Evolutionary conservation across 495 filamentous ascomycete species (phyloP).

Genomic region (Extremus antarcticus): DNA sequence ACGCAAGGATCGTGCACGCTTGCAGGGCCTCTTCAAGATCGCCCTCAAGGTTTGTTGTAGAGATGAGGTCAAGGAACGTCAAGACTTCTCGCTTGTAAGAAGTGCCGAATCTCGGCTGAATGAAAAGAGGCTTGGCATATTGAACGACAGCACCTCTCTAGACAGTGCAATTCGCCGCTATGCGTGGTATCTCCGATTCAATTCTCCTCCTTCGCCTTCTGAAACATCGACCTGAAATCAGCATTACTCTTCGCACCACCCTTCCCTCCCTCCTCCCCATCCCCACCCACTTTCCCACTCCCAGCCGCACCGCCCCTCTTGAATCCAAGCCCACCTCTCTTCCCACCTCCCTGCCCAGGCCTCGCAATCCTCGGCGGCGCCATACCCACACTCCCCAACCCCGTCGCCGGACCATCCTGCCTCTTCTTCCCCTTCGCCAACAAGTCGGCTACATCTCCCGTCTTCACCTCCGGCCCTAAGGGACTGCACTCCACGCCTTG

Average conservation of each 20-base stretch:
- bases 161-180: too few relatives aligned
- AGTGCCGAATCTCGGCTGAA: too few relatives aligned
- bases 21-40: too few relatives aligned
- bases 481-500: constrained; percentile 63
- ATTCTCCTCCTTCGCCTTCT: constrained; percentile 22
- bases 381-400: constrained; percentile 1
- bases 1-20: too few relatives aligned
- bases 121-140: too few relatives aligned
- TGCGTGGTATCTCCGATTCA: too few relatives aligned
- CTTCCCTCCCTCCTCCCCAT: constrained; percentile 36
- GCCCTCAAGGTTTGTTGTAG: too few relatives aligned
- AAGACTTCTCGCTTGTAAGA: too few relatives aligned
- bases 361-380: constrained; percentile 21
- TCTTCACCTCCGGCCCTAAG: constrained; percentile 49
- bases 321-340: constrained; percentile 29
- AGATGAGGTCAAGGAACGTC: too few relatives aligned
- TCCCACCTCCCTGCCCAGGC: constrained; percentile 40
- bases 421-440: constrained; percentile 44
- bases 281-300: background rate
- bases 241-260: constrained; percentile 68
- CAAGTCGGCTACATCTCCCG: constrained; percentile 63
- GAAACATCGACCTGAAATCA: constrained; percentile 75
- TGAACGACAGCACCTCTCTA: too few relatives aligned
- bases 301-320: constrained; percentile 17
- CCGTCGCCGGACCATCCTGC: constrained; percentile 22